Percentiles rank a stretch among this genome's conserved stretches.
Conservation (phyloP, 176 grass and related monocot genomes). For the Raddia distichophylla region DNA sequence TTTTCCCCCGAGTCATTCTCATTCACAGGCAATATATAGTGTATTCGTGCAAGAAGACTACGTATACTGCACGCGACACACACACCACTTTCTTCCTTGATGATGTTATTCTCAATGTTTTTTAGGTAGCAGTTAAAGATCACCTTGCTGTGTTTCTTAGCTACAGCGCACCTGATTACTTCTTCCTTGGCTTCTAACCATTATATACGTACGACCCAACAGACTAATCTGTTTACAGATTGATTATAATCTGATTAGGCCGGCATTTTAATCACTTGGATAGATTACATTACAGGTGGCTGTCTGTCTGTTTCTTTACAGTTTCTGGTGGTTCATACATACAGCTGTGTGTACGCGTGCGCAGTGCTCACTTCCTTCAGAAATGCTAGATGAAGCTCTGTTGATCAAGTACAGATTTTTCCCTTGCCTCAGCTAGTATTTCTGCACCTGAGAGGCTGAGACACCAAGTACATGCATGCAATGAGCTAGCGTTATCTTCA, state of each 20-base stretch:
- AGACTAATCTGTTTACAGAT: background rate
- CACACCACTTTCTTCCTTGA: no score
- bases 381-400: background rate
- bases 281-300: background rate
- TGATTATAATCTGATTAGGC: background rate
- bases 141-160: background rate
- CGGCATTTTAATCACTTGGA: background rate
- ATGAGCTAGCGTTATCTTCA: background rate
- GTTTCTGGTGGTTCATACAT: background rate
- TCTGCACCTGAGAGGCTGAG: background rate
- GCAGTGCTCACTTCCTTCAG: background rate
- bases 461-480: no score
- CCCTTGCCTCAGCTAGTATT: background rate
- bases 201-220: background rate
- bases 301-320: background rate
- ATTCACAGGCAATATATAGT: background rate
- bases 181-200: slow-evolving; percentile 13
- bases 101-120: background rate
- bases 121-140: background rate
- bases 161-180: background rate
- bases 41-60: background rate
- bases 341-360: background rate
- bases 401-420: background rate
- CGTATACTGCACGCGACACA: no score
- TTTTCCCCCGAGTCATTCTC: background rate